Evolutionary conservation across 1,284 basidiomycete species (phyloP).

Genomic region (Hymenochaete sp.): DNA sequence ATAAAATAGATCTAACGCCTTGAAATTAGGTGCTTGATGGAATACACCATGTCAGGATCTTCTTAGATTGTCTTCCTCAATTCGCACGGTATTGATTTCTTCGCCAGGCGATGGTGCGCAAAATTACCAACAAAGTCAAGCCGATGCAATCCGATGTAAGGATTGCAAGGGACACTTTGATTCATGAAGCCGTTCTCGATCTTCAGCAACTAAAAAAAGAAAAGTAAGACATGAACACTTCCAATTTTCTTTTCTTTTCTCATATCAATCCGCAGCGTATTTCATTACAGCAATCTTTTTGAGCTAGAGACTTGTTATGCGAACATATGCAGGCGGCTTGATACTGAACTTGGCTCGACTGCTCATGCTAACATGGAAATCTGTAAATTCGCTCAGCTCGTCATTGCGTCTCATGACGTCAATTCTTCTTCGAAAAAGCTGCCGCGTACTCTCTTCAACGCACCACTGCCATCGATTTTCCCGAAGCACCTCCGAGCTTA

Average conservation of each 20-base stretch:
- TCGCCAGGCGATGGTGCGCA: constrained; percentile 34
- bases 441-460: constrained; percentile 28
- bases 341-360: constrained; percentile 29
- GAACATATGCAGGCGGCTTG: constrained; percentile 27
- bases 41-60: constrained; percentile 14
- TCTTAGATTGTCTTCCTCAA: not conserved
- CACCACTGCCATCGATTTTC: constrained; percentile 17
- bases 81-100: constrained; percentile 17
- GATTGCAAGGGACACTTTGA: constrained; percentile 31
- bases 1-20: not conserved
- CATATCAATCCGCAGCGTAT: constrained; percentile 27
- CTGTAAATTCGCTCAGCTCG: constrained; percentile 24
- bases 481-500: constrained; percentile 8
- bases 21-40: constrained; percentile 10
- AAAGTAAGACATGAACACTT: constrained; percentile 26
- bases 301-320: constrained; percentile 37
- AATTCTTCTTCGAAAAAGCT: constrained; percentile 28
- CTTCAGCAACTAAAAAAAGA: constrained; percentile 31
- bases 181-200: constrained; percentile 34
- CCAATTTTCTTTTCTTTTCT: constrained; percentile 14
- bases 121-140: constrained; percentile 35
- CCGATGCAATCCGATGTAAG: constrained; percentile 35
- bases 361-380: constrained; percentile 26
- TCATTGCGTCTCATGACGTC: constrained; percentile 32
- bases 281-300: constrained; percentile 34